These are phyloP conservation scores for Aspergillus puulaauensis DNA, from an alignment of 2,329 filamentous ascomycete species.

Conservation along the genomic window DNA sequence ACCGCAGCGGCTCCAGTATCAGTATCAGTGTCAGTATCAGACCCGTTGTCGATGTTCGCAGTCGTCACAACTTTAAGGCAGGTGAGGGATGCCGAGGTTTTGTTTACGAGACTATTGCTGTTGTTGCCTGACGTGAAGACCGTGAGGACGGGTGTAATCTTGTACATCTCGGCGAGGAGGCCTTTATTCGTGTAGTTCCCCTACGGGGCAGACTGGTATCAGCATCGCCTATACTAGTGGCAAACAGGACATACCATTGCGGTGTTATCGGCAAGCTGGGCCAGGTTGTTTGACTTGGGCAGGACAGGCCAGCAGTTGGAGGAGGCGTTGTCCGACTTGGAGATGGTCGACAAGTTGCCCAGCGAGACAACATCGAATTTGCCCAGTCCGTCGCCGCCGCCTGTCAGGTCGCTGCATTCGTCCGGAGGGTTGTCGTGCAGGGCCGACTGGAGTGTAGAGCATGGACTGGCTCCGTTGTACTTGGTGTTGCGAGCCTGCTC, in stretches of 20 bases:
- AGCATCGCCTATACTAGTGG: neutral
- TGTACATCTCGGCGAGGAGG: constrained; percentile 10
- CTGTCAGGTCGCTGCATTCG: constrained; percentile 6
- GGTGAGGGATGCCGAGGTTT: constrained; percentile 16
- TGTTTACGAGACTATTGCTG: constrained; percentile 10
- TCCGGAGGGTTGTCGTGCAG: neutral
- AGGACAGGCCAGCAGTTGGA: constrained; percentile 16
- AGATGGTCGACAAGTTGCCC: neutral
- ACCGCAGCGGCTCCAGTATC: neutral
- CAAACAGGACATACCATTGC: neutral
- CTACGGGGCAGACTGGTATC: neutral
- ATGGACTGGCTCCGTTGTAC: neutral
- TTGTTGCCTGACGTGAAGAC: constrained; percentile 7
- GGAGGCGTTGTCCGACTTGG: neutral
- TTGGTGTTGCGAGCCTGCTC: constrained; percentile 1
- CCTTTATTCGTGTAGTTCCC: constrained; percentile 1
- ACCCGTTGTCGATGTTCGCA: neutral
- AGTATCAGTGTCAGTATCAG: neutral
- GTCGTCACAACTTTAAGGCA: constrained; percentile 17
- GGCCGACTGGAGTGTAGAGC: neutral
- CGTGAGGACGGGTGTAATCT: constrained; percentile 17
- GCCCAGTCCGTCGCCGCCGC: constrained; percentile 4
- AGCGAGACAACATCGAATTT: constrained; percentile 11
- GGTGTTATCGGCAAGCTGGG: constrained; percentile 3
- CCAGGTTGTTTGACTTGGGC: constrained; percentile 11